phyloP scores from a whole-genome alignment of 2,329 filamentous ascomycete species.

The Hymenoscyphus linearis region DNA sequence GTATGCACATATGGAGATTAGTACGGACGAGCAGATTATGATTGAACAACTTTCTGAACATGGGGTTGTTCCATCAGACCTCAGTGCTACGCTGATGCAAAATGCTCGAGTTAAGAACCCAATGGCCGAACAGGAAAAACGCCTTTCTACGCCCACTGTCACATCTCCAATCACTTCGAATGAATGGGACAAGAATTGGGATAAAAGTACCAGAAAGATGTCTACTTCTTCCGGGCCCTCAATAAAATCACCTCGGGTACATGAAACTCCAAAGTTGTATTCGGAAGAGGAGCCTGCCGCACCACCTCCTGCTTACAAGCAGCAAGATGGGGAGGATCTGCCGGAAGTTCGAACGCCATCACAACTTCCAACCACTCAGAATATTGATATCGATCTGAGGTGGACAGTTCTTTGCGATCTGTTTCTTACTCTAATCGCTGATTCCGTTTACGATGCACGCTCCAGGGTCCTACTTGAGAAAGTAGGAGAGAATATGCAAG shows the following conservation, averaged over 20 bases:
- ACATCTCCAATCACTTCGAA: constrained; percentile 23
- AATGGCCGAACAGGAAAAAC: constrained; percentile 52
- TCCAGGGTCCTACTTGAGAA: constrained; percentile 79
- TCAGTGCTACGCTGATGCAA: constrained; percentile 81
- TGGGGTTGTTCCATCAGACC: constrained; percentile 76
- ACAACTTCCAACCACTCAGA: constrained; percentile 72
- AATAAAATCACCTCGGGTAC: constrained; percentile 15
- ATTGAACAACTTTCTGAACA: constrained; percentile 95
- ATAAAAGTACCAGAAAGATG: constrained; percentile 30
- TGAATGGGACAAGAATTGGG: constrained; percentile 9
- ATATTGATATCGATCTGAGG: constrained; percentile 89
- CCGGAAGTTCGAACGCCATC: constrained; percentile 78
- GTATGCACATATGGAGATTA: constrained; percentile 96
- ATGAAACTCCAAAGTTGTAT: constrained; percentile 8
- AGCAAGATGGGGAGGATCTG: constrained; percentile 63
- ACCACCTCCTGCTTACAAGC: constrained; percentile 55
- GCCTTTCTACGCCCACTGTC: constrained; percentile 27
- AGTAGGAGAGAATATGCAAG: constrained; percentile 73
- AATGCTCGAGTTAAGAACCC: constrained; percentile 93
- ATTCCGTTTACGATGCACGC: constrained; percentile 85
- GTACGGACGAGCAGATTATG: constrained; percentile 88
- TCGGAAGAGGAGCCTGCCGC: constrained; percentile 44
- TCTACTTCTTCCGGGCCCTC: constrained; percentile 25
- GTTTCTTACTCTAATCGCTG: constrained; percentile 93
- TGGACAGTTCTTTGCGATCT: constrained; percentile 97